Conservation (phyloP, 495 filamentous ascomycete species). For the Parathielavia appendiculata region DNA sequence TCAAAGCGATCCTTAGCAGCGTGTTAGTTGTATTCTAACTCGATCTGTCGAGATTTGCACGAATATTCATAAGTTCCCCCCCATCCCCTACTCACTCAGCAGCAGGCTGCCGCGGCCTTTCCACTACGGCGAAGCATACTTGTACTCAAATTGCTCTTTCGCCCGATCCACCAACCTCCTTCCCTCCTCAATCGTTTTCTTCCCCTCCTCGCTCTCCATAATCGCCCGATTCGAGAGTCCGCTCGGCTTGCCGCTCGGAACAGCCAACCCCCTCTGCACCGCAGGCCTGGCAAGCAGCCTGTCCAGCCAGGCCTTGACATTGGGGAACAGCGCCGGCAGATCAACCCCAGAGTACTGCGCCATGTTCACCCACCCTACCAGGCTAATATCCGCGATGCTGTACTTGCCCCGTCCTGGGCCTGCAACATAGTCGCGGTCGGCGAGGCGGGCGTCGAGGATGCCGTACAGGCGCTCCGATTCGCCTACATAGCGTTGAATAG, state of each 20-base stretch:
- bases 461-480: slow-evolving; percentile 75
- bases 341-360: slow-evolving; percentile 40
- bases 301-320: slow-evolving; percentile 58
- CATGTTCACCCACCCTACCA: slow-evolving; percentile 56
- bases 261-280: slow-evolving; percentile 62
- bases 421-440: slow-evolving; percentile 55
- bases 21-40: no score
- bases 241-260: slow-evolving; percentile 43
- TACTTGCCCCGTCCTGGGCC: slow-evolving; percentile 56
- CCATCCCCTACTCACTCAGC: not conserved
- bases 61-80: not conserved
- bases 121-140: slow-evolving; percentile 34
- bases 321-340: slow-evolving; percentile 60
- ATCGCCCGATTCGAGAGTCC: slow-evolving; percentile 9
- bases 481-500: slow-evolving; percentile 67
- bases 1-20: no score
- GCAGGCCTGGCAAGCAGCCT: slow-evolving; percentile 56
- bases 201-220: slow-evolving; percentile 23
- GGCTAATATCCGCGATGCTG: slow-evolving; percentile 76
- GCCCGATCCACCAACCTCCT: slow-evolving; percentile 26
- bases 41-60: no score
- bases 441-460: slow-evolving; percentile 65
- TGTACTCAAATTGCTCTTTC: slow-evolving; percentile 39
- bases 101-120: no score
- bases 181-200: slow-evolving; percentile 23